These are phyloP conservation scores for Sporothrix pallida DNA, from an alignment of 2,329 filamentous ascomycete genomes.

Conservation along the genomic window DNA sequence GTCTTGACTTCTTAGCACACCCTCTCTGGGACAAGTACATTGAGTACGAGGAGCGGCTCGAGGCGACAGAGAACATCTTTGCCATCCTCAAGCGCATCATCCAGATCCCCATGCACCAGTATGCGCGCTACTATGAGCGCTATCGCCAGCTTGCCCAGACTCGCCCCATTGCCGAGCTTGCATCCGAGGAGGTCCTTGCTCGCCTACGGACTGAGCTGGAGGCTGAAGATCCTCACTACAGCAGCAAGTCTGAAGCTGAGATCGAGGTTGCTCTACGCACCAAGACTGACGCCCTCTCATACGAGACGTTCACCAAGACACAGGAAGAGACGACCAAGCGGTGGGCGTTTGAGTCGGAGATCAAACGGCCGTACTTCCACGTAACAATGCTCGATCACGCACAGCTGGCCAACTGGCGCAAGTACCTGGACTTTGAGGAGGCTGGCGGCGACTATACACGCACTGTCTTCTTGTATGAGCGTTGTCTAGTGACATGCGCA, in stretches of 20 bases:
- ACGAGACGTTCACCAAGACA: slow-evolving; percentile 79
- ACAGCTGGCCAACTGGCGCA: slow-evolving; percentile 89
- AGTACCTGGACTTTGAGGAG: slow-evolving; percentile 97
- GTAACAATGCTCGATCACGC: slow-evolving; percentile 88
- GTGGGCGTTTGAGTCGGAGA: slow-evolving; percentile 92
- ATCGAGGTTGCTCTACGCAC: slow-evolving; percentile 80
- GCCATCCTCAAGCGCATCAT: slow-evolving; percentile 82
- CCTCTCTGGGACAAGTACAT: slow-evolving; percentile 99
- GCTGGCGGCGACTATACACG: slow-evolving; percentile 76
- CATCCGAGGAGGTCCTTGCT: slow-evolving; percentile 68
- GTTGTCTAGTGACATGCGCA: slow-evolving; percentile 88
- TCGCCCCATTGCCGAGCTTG: slow-evolving; percentile 75
- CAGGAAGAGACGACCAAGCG: slow-evolving; percentile 89
- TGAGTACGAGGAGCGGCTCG: slow-evolving; percentile 91
- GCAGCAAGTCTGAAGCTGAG: slow-evolving; percentile 70
- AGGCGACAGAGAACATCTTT: slow-evolving; percentile 83
- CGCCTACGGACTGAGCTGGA: slow-evolving; percentile 76
- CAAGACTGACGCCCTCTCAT: slow-evolving; percentile 79
- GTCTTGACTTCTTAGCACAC: slow-evolving; percentile 90
- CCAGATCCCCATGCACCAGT: slow-evolving; percentile 92
- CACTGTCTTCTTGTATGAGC: slow-evolving; percentile 85
- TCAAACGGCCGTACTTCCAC: slow-evolving; percentile 96
- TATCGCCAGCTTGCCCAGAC: slow-evolving; percentile 78
- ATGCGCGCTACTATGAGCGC: slow-evolving; percentile 90
- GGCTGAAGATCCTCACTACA: slow-evolving; percentile 62